phyloP scores from a whole-genome alignment of 345 rosid genomes.

The Gossypium anomalum region DNA sequence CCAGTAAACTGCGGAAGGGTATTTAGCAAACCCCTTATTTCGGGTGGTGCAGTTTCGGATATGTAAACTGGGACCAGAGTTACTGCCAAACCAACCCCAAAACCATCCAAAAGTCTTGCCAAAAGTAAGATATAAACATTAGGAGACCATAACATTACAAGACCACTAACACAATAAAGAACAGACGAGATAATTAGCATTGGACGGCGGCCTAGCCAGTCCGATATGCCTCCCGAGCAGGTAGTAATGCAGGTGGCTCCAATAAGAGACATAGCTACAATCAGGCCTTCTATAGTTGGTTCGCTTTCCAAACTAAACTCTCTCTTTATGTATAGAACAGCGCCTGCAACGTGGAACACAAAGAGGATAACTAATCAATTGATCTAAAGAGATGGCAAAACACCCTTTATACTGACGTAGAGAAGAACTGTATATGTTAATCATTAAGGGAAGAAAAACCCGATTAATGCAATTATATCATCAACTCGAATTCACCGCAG shows the following conservation, averaged over 20 bases:
- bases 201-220: conserved; percentile 87
- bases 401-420: background rate
- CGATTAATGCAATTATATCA: conserved; percentile 18
- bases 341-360: conserved; percentile 46
- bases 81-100: conserved; percentile 87
- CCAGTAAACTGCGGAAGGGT: conserved; percentile 97
- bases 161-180: conserved; percentile 67
- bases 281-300: conserved; percentile 83
- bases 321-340: conserved; percentile 80
- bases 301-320: conserved; percentile 69
- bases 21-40: conserved; percentile 76
- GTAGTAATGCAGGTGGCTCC: conserved; percentile 90
- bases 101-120: conserved; percentile 90
- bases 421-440: background rate
- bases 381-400: conserved; percentile 4
- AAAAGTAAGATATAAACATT: conserved; percentile 73
- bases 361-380: background rate
- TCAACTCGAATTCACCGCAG: background rate
- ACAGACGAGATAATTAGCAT: conserved; percentile 74
- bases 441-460: conserved; percentile 1
- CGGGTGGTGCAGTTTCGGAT: conserved; percentile 94
- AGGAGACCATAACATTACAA: conserved; percentile 93
- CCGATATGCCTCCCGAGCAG: conserved; percentile 77
- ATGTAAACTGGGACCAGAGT: conserved; percentile 89
- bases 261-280: conserved; percentile 89